Base-by-base conservation (phyloP, 768 basidiomycete species). In the Suillus tomentosus region DNA sequence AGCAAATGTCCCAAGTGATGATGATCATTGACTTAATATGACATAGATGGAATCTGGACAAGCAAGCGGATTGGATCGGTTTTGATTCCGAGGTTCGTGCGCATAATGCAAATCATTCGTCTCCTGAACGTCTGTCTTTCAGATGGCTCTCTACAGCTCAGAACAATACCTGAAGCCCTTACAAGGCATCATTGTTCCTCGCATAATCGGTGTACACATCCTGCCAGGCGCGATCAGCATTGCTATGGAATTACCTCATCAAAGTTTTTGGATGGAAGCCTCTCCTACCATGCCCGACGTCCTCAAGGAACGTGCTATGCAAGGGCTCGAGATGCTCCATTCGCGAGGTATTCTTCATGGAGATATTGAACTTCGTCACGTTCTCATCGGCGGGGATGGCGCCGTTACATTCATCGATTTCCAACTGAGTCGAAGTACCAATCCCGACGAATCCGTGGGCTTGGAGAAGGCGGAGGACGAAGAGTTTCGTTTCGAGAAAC, bases 221-320 rank as follows among this genome's bases (percentile, higher is more conserved):
- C 72, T 74, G 65, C 69, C 78, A 34, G 76, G 75, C 58, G 69
- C 74, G 11, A 74, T 84, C 54, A 79, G 79, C 67, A 54, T 78
- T 36, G 77, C 81, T 14, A 83, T 86, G 79, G 85, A 84, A 67
- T 74, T 82, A 17, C 88, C 88, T 1, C 85, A 88, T 67, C 76
- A 74, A 17, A 78, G 79, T 8, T 85, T 87, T 71, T 88, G 88
- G 87, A 80, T 86, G 65, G 82, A 87, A 66, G 84, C 88, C 15
- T 84, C 81, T 5, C 72, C 81, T 3, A 80, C 78, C 50, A 88
- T 89, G 86, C 85, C 87, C 4, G 67, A 72, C 8, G 71, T 79
- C 13, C 73, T 87, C 61, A 89, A 89, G 72, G 77, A 82, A 62
- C 77, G 77, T 39, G 82, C 84, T 63, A 71, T 89, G 11, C 77